Base-by-base conservation (phyloP, 2,329 filamentous ascomycete genomes). In the Penicillium sp. region DNA sequence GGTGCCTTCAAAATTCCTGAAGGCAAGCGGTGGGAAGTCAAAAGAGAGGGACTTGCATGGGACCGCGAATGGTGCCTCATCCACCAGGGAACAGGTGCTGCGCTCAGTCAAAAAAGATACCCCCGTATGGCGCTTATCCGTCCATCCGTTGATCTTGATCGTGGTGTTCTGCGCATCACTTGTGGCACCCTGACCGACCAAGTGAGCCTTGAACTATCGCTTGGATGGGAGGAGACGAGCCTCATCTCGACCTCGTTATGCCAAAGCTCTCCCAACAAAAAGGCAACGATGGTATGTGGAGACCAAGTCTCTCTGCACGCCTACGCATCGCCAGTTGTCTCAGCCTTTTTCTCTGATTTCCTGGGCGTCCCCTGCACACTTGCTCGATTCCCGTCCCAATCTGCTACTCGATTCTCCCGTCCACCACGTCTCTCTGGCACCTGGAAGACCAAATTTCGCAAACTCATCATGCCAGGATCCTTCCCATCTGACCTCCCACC, bases 1-100 rank as follows among this genome's bases (percentile, higher is more conserved):
- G 89, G 86, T 13, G 89, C 89, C 0, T 96, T 88, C 68, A 77
- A 77, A 29, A 79, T 97, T 24, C 87, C 91, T 1, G 55, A 73
- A 0, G 80, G 77, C 2, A 75, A 75, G 7, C 67, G 78, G 12
- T 99, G 94, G 94, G 85, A 89, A 62, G 80, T 97, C 17, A 84
- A 83, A 49, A 78, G 82, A 7, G 91, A 97, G 74, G 94, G 94
- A 0, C 78, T 99, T 2, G 88, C 86, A 7, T 97, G 93, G 91
- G 94, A 99, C 69, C 83, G 94, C 55, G 93, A 97, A 75, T 99
- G 94, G 93, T 97, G 93, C 72, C 77, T 99, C 17, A 80, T 99
- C 12, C 92, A 97, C 68, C 83, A 86, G 65, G 91, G 90, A 36
- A 95, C 92, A 1, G 89, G 90, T 0, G 85, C 87, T 61, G 91